phyloP scores from a whole-genome alignment of 225 moss, liverwort and hornwort genomes.

The Rhytidiadelphus loreus region DNA sequence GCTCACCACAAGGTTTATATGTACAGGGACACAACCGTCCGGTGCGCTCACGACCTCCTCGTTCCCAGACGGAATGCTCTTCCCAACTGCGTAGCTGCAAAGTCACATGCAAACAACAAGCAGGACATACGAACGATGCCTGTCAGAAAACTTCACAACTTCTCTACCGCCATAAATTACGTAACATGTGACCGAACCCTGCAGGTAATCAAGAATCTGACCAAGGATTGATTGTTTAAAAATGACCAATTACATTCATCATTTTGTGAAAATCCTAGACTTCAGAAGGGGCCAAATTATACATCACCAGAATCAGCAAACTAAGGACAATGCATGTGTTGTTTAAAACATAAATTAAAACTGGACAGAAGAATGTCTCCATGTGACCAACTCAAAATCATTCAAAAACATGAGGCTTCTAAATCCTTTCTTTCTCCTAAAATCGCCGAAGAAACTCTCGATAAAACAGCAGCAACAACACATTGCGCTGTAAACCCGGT shows the following conservation, averaged over 20 bases:
- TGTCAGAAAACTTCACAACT: background rate
- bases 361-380: background rate
- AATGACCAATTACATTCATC: too few relatives aligned
- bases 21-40: conserved; percentile 56
- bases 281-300: background rate
- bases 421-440: background rate
- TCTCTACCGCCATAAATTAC: background rate
- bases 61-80: conserved; percentile 7
- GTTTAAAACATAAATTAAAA: background rate
- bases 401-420: background rate
- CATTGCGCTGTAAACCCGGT: background rate
- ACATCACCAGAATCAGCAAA: background rate
- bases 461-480: background rate
- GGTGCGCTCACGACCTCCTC: conserved; percentile 23
- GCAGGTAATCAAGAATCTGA: background rate
- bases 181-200: background rate
- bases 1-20: conserved; percentile 79
- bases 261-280: background rate
- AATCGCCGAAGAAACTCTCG: background rate
- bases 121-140: background rate
- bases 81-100: conserved; percentile 59
- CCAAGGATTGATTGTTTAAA: background rate
- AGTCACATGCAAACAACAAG: background rate
- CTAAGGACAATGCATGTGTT: background rate
- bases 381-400: background rate